These are phyloP conservation scores for Microdochium paspali DNA, from an alignment of 2,329 filamentous ascomycete species.

Conservation along the genomic window DNA sequence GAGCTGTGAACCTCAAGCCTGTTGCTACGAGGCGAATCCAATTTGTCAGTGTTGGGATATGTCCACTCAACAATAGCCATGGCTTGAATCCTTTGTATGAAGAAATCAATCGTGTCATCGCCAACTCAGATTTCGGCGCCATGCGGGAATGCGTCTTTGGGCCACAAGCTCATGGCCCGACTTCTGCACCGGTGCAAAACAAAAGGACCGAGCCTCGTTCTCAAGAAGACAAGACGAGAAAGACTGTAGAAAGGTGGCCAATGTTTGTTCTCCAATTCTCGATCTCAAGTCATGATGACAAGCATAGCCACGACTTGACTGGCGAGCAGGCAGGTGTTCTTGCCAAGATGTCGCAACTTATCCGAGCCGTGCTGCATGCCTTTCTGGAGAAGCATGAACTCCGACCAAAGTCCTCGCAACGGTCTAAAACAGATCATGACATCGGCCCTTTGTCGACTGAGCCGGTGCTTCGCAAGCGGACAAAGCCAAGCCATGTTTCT, in stretches of 20 bases:
- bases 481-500: conserved; percentile 2
- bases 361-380: conserved; percentile 21
- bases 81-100: conserved; percentile 62
- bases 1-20: conserved; percentile 62
- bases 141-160: conserved; percentile 30
- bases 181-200: conserved; percentile 21
- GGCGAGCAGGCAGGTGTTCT: background rate
- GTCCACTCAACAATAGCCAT: conserved; percentile 47
- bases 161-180: background rate
- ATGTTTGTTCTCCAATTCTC: conserved; percentile 77
- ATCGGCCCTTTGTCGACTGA: conserved; percentile 5
- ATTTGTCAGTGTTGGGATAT: conserved; percentile 71
- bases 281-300: conserved; percentile 8
- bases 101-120: conserved; percentile 69
- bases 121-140: conserved; percentile 65
- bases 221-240: too few species aligned
- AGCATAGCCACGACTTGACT: background rate
- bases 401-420: conserved; percentile 33
- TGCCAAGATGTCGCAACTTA: background rate
- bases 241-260: conserved; percentile 72
- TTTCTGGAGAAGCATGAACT: conserved; percentile 52
- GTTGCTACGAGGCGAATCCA: conserved; percentile 64
- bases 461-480: background rate
- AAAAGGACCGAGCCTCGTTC: conserved; percentile 42
- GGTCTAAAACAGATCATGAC: conserved; percentile 1